Base-by-base conservation (phyloP, 1,284 basidiomycete species). In the Fomitiporia mediterranea region DNA sequence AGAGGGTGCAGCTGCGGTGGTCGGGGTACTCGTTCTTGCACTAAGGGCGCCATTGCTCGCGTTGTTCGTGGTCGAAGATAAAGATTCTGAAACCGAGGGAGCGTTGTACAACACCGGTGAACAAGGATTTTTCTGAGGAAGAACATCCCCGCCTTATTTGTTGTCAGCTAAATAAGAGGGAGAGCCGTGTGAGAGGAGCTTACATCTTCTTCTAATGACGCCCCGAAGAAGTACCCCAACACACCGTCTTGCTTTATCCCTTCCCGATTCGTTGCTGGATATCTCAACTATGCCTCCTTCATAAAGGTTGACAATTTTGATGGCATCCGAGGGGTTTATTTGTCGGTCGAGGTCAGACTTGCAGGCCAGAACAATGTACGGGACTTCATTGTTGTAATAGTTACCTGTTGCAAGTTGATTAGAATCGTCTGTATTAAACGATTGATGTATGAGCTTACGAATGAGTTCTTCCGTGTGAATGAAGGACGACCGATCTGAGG, bases 361-460 rank as follows among this genome's bases (percentile, higher is more conserved):
- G 71, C 89, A 88, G 21, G 86, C 86, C 9, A 91, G 72, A 21
- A 86, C 84, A 28, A 90, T 73, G 19, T 77, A 71, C 5, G 87
- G 79, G 40, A 83, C 70, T 60, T 77, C 78, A 63, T 81, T 70
- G 34, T 75, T 71, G 59, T 72, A 72, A 66, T 83, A 86, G 25
- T 76, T 69, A 48, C 74, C 88, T 91, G 65, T 38, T 27, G 28
- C 27, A 52, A 55, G 6, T 19, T 54, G 35, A 53, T 19, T 30
- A 42, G 13, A 46, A 67, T 13, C 62, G 47, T 44, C 56, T n/a
- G n/a, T n/a, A n/a, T n/a, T n/a, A 53, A 55, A 48, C 49, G 51
- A 57, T 39, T 37, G 19, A 43, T 21, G 2, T 32, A 35, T 43
- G 19, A 49, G 19, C 80, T 68, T 62, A 91, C 87, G 75, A 46